These are phyloP conservation scores for Mercurialis annua DNA, from an alignment of 345 rosid genomes.

Conservation along the genomic window DNA sequence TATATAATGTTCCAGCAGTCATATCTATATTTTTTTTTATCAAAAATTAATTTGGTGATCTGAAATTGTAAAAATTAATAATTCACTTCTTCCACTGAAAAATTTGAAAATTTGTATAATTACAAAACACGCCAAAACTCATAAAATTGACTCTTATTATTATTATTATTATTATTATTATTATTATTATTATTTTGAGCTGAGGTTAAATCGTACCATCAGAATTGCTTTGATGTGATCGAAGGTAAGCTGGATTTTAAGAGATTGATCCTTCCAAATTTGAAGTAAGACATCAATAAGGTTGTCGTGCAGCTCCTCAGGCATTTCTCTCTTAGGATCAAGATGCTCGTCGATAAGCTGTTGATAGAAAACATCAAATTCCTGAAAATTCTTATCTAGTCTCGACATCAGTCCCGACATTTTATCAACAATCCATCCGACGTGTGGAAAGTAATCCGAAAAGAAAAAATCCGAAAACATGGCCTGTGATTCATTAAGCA, in stretches of 20 bases:
- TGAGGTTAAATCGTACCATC: too few species aligned
- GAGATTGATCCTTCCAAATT: constrained; percentile 8
- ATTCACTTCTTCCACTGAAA: too few species aligned
- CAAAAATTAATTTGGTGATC: too few species aligned
- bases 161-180: too few species aligned
- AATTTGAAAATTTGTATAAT: too few species aligned
- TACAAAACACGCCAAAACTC: too few species aligned
- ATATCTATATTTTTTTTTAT: too few species aligned
- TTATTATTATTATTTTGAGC: too few species aligned
- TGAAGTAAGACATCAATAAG: constrained; percentile 29
- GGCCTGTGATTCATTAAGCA: constrained; percentile 35
- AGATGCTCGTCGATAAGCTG: constrained; percentile 18
- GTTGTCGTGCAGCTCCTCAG: constrained; percentile 30
- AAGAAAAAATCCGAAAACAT: constrained; percentile 33
- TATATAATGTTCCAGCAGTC: too few species aligned
- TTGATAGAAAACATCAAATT: constrained; percentile 12
- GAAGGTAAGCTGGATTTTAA: not conserved
- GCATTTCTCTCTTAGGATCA: not conserved
- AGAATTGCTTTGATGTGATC: constrained; percentile 19
- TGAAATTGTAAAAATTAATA: too few species aligned
- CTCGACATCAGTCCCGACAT: constrained; percentile 29
- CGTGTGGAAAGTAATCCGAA: constrained; percentile 38
- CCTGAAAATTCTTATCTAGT: constrained; percentile 16
- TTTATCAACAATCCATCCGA: constrained; percentile 38
- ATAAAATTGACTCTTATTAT: too few species aligned